Evolutionary conservation across 164 flowering plant genomes (phyloP), one percentile per base, ranked within the genome.

Genomic region (Piper betle): DNA sequence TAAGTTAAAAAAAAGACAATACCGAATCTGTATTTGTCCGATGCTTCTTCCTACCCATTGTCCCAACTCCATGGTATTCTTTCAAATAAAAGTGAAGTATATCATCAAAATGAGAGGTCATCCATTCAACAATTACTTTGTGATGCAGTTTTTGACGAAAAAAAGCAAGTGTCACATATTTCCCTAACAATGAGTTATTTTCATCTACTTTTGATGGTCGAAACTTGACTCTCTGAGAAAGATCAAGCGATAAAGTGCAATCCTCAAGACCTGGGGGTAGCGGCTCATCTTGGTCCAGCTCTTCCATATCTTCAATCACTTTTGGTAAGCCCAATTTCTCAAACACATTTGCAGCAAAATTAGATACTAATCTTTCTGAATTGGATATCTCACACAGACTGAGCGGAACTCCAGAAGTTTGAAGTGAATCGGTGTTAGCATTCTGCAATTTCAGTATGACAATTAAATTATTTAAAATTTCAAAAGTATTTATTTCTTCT

Each of bases 91-190:
- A 73, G 42, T 61, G 55, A 63, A 85, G 73, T 63, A 65, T 50
- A 74, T 37, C 70, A 57, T 77, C 69, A 62, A 73, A 6, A 62
- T 73, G 65, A 10, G 66, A 60, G 9, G 78, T 66, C 61, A 61
- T 82, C 82, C 88, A 87, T 62, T 82, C 81, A 53, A 71, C 73
- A 42, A 86, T 76, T 25, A 81, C 87, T 60, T 70, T 73, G 57
- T 83, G 77, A 68, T 86, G 89, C 74, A 94, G 64, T 77, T 80
- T 86, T 66, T 82, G 91, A 41, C 93, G 77, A 72, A 72, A 86
- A 56, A 83, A 64, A 65, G 96, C 85, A 70, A 80, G 62, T 37
- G 82, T 72, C 62, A 86, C 74, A 72, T 81, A 78, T 69, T 70
- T 58, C 42, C 69, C 78, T 52, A 81, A 69, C 71, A 76, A 79